Evolutionary conservation across 768 basidiomycete species (phyloP).

Genomic region (Lentinula raphanica): DNA sequence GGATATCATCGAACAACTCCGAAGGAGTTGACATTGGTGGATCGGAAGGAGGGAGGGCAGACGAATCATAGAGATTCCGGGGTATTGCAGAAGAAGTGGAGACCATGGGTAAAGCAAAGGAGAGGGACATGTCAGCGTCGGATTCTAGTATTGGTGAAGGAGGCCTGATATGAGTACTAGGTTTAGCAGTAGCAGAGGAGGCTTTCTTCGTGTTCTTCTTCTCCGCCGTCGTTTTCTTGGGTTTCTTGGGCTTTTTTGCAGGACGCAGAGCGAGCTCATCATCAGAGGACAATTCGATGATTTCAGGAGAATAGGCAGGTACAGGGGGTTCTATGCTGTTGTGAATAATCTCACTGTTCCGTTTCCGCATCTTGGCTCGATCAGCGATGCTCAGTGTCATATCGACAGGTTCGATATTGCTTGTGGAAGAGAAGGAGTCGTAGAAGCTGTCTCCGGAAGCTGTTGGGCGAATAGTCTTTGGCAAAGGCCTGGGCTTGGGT

Average conservation of each 20-base stretch:
- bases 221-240: slow-evolving; percentile 16
- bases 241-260: slow-evolving; percentile 24
- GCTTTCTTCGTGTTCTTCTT: neutral
- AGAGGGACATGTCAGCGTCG: neutral
- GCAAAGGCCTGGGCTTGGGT: slow-evolving; percentile 1
- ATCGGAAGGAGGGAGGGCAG: slow-evolving; percentile 28
- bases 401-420: slow-evolving; percentile 4
- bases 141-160: slow-evolving; percentile 12
- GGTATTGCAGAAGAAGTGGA: slow-evolving; percentile 15
- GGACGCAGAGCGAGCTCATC: slow-evolving; percentile 29
- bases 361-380: slow-evolving; percentile 50
- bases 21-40: slow-evolving; percentile 27
- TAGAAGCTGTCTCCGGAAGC: neutral
- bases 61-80: neutral
- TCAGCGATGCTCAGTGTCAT: slow-evolving; percentile 44
- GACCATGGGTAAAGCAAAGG: slow-evolving; percentile 3
- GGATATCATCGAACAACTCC: slow-evolving; percentile 14
- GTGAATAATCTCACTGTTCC: slow-evolving; percentile 26
- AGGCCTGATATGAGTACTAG: slow-evolving; percentile 20
- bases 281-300: slow-evolving; percentile 42
- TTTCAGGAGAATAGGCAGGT: neutral
- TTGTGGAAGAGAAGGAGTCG: neutral
- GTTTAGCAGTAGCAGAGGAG: slow-evolving; percentile 14
- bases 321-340: neutral
- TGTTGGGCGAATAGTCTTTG: neutral